Conservation (phyloP, 768 basidiomycete genomes). For the Suillus alpinus region DNA sequence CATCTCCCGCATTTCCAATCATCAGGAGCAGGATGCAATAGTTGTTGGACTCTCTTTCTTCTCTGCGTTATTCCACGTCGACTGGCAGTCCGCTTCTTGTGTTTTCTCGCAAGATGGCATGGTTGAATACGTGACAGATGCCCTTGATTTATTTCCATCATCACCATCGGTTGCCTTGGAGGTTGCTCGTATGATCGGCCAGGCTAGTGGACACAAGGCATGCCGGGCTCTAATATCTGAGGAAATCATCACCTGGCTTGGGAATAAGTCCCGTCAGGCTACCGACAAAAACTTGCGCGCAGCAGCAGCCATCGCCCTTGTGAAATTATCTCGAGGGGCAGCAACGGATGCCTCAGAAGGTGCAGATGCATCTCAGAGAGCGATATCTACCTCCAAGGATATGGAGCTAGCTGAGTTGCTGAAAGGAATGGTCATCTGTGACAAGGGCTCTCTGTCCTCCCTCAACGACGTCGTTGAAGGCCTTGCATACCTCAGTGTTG, state of each 20-base stretch:
- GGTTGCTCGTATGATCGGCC: constrained; percentile 71
- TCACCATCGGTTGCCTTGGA: constrained; percentile 49
- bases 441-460: constrained; percentile 37
- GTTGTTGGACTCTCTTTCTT: constrained; percentile 64
- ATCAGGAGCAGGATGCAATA: constrained; percentile 46
- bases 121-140: constrained; percentile 63
- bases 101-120: constrained; percentile 66
- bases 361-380: constrained; percentile 11
- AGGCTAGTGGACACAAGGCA: constrained; percentile 71
- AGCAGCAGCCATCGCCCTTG: constrained; percentile 68
- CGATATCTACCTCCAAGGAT: constrained; percentile 30
- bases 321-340: constrained; percentile 70
- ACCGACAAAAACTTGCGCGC: constrained; percentile 49
- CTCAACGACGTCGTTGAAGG: constrained; percentile 75
- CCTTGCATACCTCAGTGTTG: constrained; percentile 75
- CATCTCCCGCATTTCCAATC: constrained; percentile 49
- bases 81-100: constrained; percentile 59
- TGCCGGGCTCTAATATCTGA: constrained; percentile 63
- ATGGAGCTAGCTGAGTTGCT: constrained; percentile 51
- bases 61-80: constrained; percentile 82
- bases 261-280: constrained; percentile 48
- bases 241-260: constrained; percentile 66
- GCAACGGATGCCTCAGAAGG: constrained; percentile 36
- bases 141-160: constrained; percentile 60
- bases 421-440: constrained; percentile 50